Percentiles rank a stretch among this genome's conserved stretches.
Conservation (phyloP, 2,329 filamentous ascomycete species). For the Colletotrichum godetiae region DNA sequence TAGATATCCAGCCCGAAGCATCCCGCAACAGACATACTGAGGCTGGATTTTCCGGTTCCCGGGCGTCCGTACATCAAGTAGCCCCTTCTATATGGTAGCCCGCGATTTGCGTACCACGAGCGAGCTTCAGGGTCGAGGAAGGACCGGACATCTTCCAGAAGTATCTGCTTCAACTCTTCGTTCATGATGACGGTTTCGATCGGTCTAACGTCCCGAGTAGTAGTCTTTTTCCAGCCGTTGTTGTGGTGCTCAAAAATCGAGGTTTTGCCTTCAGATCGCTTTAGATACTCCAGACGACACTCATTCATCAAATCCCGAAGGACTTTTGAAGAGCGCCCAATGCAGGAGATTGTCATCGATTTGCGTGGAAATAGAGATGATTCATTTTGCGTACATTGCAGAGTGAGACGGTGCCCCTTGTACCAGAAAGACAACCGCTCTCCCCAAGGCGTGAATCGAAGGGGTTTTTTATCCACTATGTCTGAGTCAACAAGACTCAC, state of each 20-base stretch:
- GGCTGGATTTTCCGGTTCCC: conserved; percentile 52
- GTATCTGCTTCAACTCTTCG: background rate
- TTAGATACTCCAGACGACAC: conserved; percentile 44
- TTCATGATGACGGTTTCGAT: background rate
- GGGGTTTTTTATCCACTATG: background rate
- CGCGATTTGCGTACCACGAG: conserved; percentile 45
- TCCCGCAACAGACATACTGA: conserved; percentile 49
- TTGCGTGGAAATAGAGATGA: background rate
- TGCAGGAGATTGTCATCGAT: conserved; percentile 37
- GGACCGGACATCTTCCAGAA: conserved; percentile 26
- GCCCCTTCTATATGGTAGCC: conserved; percentile 45
- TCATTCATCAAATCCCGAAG: conserved; percentile 45
- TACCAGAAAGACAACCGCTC: background rate
- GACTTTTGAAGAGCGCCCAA: conserved; percentile 36
- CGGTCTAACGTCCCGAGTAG: background rate
- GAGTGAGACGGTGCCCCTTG: background rate
- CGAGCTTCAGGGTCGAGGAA: conserved; percentile 46
- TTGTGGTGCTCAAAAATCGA: conserved; percentile 44
- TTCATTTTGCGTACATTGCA: background rate
- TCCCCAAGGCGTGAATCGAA: background rate
- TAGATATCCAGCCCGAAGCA: conserved; percentile 50
- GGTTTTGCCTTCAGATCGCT: conserved; percentile 42
- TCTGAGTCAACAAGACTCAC: too few species aligned
- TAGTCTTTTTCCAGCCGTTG: background rate
- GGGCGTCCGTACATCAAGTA: conserved; percentile 54